Percentiles rank a stretch among this genome's conserved stretches.
Conservation (phyloP, 805 yeast genomes). For the Yarrowia yakushimensis region DNA sequence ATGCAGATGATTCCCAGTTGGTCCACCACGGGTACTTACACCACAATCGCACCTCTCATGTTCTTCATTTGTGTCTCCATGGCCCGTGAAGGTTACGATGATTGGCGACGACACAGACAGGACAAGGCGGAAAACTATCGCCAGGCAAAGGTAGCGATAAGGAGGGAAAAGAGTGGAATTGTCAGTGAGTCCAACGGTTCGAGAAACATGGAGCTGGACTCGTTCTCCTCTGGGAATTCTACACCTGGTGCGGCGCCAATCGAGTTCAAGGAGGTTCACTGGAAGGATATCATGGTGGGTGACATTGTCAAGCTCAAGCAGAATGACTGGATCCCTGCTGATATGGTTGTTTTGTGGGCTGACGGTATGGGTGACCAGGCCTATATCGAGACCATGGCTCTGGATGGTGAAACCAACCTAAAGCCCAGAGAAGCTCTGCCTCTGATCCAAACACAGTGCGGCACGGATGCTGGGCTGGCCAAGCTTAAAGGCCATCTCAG, state of each 20-base stretch:
- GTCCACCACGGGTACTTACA: slow-evolving; percentile 95
- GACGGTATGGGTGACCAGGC: slow-evolving; percentile 55
- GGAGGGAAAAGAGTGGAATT: background rate
- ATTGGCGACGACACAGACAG: slow-evolving; percentile 77
- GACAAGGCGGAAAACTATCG: slow-evolving; percentile 82
- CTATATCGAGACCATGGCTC: slow-evolving; percentile 91
- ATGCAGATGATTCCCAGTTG: slow-evolving; percentile 94
- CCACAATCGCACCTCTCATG: slow-evolving; percentile 85
- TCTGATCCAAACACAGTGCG: slow-evolving; percentile 53
- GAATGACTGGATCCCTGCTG: slow-evolving; percentile 96
- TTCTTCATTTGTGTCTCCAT: slow-evolving; percentile 87
- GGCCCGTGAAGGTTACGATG: slow-evolving; percentile 91
- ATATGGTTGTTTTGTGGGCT: slow-evolving; percentile 67
- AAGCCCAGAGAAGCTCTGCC: slow-evolving; percentile 69
- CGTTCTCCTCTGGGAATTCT: background rate
- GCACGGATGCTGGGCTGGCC: slow-evolving; percentile 46
- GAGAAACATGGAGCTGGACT: background rate
- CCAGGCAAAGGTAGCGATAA: slow-evolving; percentile 42
- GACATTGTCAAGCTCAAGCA: slow-evolving; percentile 68
- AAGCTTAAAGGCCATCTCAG: slow-evolving; percentile 48
- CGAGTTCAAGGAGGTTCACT: slow-evolving; percentile 42
- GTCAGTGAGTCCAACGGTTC: background rate
- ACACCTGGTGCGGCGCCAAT: slow-evolving; percentile 26
- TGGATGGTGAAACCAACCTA: slow-evolving; percentile 95
- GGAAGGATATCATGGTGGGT: slow-evolving; percentile 88